A percentile compares a stretch with the other conserved stretches of the same genome.
These are phyloP conservation scores for Stropharia rugosoannulata DNA, from an alignment of 768 basidiomycete species.

Conservation along the genomic window DNA sequence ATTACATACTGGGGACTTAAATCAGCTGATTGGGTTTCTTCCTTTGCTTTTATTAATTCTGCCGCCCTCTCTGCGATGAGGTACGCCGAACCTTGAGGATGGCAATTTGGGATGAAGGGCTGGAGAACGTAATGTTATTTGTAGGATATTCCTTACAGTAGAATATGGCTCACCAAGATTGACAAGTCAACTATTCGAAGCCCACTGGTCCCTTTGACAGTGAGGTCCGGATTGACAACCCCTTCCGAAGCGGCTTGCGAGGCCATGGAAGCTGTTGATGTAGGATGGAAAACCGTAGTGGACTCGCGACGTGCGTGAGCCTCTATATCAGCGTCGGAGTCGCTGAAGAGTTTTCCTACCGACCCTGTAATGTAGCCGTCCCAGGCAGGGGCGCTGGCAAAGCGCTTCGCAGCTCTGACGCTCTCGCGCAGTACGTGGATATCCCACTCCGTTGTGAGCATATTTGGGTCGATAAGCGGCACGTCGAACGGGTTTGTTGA, in stretches of 20 bases:
- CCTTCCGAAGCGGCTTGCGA: constrained; percentile 18
- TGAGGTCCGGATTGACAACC: constrained; percentile 32
- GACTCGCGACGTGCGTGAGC: constrained; percentile 18
- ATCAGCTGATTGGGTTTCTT: not conserved
- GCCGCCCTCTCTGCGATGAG: constrained; percentile 34
- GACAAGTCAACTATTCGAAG: constrained; percentile 38
- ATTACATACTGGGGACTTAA: not conserved
- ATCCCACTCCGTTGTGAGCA: constrained; percentile 32
- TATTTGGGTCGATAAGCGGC: constrained; percentile 50
- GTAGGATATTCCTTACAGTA: not conserved
- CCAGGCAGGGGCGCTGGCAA: constrained; percentile 25
- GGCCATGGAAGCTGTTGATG: constrained; percentile 28
- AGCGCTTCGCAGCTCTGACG: constrained; percentile 19
- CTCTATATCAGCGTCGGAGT: constrained; percentile 26
- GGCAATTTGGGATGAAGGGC: constrained; percentile 27
- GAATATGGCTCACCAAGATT: constrained; percentile 25
- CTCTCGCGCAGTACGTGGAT: constrained; percentile 23
- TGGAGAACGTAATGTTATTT: not conserved
- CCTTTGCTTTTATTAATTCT: constrained; percentile 16
- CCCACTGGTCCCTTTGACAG: constrained; percentile 28
- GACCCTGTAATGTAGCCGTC: constrained; percentile 24
- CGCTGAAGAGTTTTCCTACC: constrained; percentile 8
- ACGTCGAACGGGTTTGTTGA: constrained; percentile 44
- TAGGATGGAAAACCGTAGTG: constrained; percentile 28
- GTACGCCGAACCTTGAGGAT: constrained; percentile 35